phyloP scores from a whole-genome alignment of 352 stramenopile genomes.

The Phytophthora chlamydospora region DNA sequence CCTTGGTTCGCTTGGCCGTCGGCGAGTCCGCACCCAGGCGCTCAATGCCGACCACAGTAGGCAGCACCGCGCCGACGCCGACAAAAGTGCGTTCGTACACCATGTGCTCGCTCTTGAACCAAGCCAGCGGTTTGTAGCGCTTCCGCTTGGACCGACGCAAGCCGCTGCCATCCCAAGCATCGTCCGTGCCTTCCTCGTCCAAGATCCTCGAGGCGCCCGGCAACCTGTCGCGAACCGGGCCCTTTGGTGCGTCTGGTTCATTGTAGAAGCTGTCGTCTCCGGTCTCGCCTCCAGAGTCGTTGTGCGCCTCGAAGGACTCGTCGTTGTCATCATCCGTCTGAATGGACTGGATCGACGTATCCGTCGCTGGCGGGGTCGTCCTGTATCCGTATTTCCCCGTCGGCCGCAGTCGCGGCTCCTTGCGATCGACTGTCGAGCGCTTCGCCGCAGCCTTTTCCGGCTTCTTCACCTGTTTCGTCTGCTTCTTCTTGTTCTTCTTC shows the following conservation, averaged over 20 bases:
- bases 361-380: constrained; percentile 43
- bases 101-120: constrained; percentile 90
- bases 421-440: constrained; percentile 24
- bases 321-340: constrained; percentile 66
- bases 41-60: constrained; percentile 77
- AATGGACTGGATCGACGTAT: constrained; percentile 47
- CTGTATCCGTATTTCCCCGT: constrained; percentile 62
- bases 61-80: constrained; percentile 82
- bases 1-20: constrained; percentile 47
- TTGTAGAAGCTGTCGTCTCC: constrained; percentile 67
- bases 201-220: constrained; percentile 49
- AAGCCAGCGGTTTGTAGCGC: constrained; percentile 85
- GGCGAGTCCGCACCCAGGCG: constrained; percentile 64
- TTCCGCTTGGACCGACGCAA: constrained; percentile 79
- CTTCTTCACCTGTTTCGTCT: constrained; percentile 39
- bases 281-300: constrained; percentile 50
- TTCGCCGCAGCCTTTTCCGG: constrained; percentile 30
- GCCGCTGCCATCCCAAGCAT: constrained; percentile 45
- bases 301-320: constrained; percentile 57
- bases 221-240: constrained; percentile 58
- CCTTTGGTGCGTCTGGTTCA: constrained; percentile 28
- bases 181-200: constrained; percentile 29
- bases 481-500: constrained; percentile 30
- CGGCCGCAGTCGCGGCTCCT: constrained; percentile 35
- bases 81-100: constrained; percentile 85